Base-by-base conservation (phyloP, 305 asterid species). In the Rubia balearica region DNA sequence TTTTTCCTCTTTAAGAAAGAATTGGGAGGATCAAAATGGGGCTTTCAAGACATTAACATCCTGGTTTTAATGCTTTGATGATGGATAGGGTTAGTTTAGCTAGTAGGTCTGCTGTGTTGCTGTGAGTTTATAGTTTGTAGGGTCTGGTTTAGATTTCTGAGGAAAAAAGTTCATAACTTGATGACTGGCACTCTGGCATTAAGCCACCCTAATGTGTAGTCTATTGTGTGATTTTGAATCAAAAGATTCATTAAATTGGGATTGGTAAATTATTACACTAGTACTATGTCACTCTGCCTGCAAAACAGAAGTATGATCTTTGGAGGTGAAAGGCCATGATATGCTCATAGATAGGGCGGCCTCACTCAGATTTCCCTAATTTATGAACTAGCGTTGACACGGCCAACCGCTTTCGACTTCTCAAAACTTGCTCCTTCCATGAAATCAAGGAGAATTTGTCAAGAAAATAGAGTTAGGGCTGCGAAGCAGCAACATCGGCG, bases 181-280 rank as follows among this genome's bases (percentile, higher is more conserved):
- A 68, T 59, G 55, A 67, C 56, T 67, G 68, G 69, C 73, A 67
- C 16, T 59, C 73, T 67, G 68, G 41, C 73, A 67, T 22, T 59
- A 67, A 59, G 69, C 77, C 64, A 60, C 73, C 69, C 69, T 74
- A 67, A 8, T 42, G 33, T 19, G 27, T 55, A 17, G 68, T 60
- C 62, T 60, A 36, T 30, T 38, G 4, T 21, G 40, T 66, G 72
- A 57, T 55, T 73, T 59, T 13, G 57, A 73, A 65, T 73, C 72
- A 43, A 63, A 68, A 63, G 57, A 51, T 51, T 51, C 16, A 48
- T 48, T 3, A 14, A 64, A 68, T 68, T 68, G 73, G 69, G 73
- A 74, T 74, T 46, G 73, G 64, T 46, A 67, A 61, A 12, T 5
- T 30, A 45, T 4, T 42, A n/a, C 45, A 51, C 16, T 45, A 30